Evolutionary conservation across 257 asterid genomes (phyloP), one percentile per base, ranked within the genome.

Genomic region (Ilex aquifolium): DNA sequence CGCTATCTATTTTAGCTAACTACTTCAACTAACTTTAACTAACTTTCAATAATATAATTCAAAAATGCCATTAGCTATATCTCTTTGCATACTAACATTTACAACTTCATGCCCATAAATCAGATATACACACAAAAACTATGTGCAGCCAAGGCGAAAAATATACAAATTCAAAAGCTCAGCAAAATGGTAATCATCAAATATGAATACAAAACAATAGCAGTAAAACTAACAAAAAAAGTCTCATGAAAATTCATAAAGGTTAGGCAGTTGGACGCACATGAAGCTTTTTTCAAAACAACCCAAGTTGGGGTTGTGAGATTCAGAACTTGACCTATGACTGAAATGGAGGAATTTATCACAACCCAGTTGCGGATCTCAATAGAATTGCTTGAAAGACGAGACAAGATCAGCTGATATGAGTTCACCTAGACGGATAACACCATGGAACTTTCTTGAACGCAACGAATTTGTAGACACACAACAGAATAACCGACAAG

Each of bases 351-450:
- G 32, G 57, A 14, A 40, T 54, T 5, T 11, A 56, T 21, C 46
- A 56, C 31, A 57, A 62, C 29, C 13, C 39, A 55, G 57, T 62
- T 57, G 80, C 64, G 69, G 91, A 85, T 88, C 85, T 82, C 84
- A 64, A 79, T 49, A 50, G 56, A 48, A 31, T 44, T 49, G 52
- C 64, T 50, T 17, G 44, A 32, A 42, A 48, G 10, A 59, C 66
- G 70, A 53, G 78, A 72, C 78, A 77, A 60, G 70, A 71, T 75
- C 79, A 80, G 79, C 76, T 72, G 84, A 63, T 27, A 12, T 32
- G 74, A 69, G 77, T 49, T 61, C 80, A 62, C 73, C 79, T 52
- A 72, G 74, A 74, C 72, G 86, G 76, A 77, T 62, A 42, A 44
- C 60, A 64, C 70, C 76, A 60, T 62, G 77, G 75, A 57, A 8